Conservation (phyloP, 106 monocot species). For the Platanthera zijinensis region DNA sequence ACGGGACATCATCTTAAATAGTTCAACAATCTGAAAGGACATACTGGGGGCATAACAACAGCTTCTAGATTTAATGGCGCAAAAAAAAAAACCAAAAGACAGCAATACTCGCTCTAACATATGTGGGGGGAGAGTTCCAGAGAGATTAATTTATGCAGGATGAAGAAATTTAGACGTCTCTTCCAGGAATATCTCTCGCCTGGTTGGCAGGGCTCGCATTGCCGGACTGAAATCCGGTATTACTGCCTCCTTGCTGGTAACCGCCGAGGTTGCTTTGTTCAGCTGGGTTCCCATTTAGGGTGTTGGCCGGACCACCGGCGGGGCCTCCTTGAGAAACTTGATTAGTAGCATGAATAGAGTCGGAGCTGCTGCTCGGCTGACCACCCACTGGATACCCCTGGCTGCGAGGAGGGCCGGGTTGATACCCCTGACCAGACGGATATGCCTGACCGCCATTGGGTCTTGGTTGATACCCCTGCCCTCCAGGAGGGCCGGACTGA, state of each 20-base stretch:
- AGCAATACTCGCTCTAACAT: no score
- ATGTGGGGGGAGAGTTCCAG: not conserved
- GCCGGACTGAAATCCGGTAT: not conserved
- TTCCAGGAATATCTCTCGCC: conserved; percentile 35
- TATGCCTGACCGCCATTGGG: no score
- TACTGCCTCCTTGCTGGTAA: conserved; percentile 12
- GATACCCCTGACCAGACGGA: not conserved
- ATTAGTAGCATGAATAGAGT: conserved; percentile 10
- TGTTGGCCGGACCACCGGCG: not conserved
- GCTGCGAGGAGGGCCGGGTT: not conserved
- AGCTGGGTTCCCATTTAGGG: not conserved
- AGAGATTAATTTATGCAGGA: no score
- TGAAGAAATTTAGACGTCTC: conserved; percentile 12
- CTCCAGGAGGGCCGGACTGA: not conserved
- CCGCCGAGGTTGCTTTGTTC: conserved; percentile 16
- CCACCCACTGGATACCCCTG: conserved; percentile 24
- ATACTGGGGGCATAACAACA: no score
- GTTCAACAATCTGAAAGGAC: no score
- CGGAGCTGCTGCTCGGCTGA: conserved; percentile 11
- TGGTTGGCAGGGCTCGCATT: not conserved
- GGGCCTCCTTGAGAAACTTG: conserved; percentile 18
- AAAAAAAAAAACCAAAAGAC: no score
- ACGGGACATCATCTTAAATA: no score
- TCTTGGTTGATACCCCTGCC: not conserved
- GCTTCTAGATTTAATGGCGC: no score